phyloP scores from a whole-genome alignment of 2,329 filamentous ascomycete genomes.

The Metarhizium humberi region DNA sequence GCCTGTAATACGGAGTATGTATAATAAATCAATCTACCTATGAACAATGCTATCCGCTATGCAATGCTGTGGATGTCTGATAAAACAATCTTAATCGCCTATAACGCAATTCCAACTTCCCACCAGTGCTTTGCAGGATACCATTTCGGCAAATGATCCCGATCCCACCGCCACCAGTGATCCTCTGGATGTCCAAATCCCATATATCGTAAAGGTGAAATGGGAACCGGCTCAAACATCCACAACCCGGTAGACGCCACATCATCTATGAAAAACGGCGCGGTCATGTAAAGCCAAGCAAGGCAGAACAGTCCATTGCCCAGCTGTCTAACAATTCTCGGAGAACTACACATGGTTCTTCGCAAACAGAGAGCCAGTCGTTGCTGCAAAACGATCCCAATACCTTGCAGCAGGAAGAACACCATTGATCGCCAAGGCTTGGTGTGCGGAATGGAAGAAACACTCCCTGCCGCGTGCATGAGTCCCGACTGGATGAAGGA shows the following conservation, averaged over 20 bases:
- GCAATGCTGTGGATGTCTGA: neutral
- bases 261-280: conserved; percentile 62
- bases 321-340: conserved; percentile 34
- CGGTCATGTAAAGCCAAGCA: conserved; percentile 60
- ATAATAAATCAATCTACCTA: neutral
- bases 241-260: conserved; percentile 65
- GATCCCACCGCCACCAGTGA: conserved; percentile 58
- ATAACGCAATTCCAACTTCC: conserved; percentile 30
- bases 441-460: conserved; percentile 48
- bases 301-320: conserved; percentile 55
- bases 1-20: neutral
- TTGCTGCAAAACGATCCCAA: conserved; percentile 56
- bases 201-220: conserved; percentile 59
- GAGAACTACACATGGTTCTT: conserved; percentile 24
- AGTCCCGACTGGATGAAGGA: conserved; percentile 56
- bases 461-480: conserved; percentile 63
- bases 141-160: conserved; percentile 42
- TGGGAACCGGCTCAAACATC: conserved; percentile 72
- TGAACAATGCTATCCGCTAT: neutral
- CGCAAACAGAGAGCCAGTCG: conserved; percentile 24
- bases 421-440: conserved; percentile 42
- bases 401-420: conserved; percentile 66
- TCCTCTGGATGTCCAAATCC: conserved; percentile 54
- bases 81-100: neutral
- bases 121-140: conserved; percentile 55